Evolutionary conservation across 2,329 filamentous ascomycete species (phyloP), one percentile per base, ranked within the genome.

Genomic region (Calonectria fujianensis): DNA sequence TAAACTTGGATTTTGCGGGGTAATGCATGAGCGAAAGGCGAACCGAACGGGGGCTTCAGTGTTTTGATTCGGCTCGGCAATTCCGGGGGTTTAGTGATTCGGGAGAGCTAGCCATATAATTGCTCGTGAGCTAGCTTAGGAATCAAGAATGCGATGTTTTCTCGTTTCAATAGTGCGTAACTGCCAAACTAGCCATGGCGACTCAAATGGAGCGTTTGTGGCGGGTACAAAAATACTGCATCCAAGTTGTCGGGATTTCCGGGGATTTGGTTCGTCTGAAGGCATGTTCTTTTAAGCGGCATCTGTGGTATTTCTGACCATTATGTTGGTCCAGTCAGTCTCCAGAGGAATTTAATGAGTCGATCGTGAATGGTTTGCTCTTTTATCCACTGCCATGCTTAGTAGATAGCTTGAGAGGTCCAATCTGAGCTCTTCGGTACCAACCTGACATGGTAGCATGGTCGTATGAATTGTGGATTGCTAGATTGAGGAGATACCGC

Each of bases 1-100:
- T 41, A 29, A 35, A 24, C 35, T 41, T 63, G 35, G 35, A 8
- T 4, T 63, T 63, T 63, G 57, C 57, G 57, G 57, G 57, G 57
- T 63, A 63, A 39, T 20, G 24, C 57, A 41, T 63, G 57, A 35
- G 32, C 32, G 32, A 35, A 35, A 35, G 32, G 35, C 57, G 57
- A 63, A 29, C 35, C 57, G 57, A 63, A 41, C 37, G 14, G 57
- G 57, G 0, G 24, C 4, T 63, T 20, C 24, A 63, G 20, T 13
- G 7, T 14, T 61, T 41, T 63, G 2, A n/a, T 29, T 41, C 57
- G 35, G 57, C 37, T 63, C 57, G 57, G 57, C 13, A 63, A 41
- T 41, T 41, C 57, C 57, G 57, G 57, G 16, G 32, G 13, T 7
- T 35, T 35, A 7, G n/a, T 37, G n/a, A 63, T 6, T 24, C 24